Conservation (phyloP, 2,329 filamentous ascomycete genomes). For the Colletotrichum cuscutae region DNA sequence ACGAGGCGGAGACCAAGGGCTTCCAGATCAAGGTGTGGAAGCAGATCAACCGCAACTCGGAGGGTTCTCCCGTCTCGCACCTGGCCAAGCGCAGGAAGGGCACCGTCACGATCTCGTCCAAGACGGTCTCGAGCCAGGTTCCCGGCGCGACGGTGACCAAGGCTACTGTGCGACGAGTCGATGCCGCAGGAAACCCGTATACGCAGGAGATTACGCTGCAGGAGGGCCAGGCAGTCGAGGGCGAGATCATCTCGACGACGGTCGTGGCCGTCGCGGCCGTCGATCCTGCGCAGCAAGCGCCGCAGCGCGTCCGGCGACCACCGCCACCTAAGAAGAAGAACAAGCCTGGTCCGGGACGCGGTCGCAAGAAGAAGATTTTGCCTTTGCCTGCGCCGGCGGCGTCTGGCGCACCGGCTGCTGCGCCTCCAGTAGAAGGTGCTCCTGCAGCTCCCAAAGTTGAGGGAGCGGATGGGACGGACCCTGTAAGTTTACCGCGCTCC, state of each 20-base stretch:
- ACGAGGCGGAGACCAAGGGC: constrained; percentile 64
- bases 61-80: constrained; percentile 62
- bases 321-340: constrained; percentile 84
- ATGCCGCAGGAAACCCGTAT: constrained; percentile 83
- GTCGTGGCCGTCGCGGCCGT: constrained; percentile 66
- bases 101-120: constrained; percentile 66
- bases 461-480: constrained; percentile 24
- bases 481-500: constrained; percentile 16
- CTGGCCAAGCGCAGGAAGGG: constrained; percentile 72
- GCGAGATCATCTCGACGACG: constrained; percentile 77
- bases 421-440: constrained; percentile 44
- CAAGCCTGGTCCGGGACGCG: constrained; percentile 79
- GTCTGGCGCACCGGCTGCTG: constrained; percentile 48
- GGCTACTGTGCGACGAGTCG: constrained; percentile 81
- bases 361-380: constrained; percentile 80
- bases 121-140: constrained; percentile 56
- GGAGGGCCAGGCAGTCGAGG: constrained; percentile 82
- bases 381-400: constrained; percentile 49
- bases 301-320: constrained; percentile 68
- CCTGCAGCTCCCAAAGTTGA: constrained; percentile 32
- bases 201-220: constrained; percentile 86
- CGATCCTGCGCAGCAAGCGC: constrained; percentile 54
- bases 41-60: constrained; percentile 68
- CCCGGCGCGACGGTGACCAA: constrained; percentile 72
- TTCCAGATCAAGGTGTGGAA: constrained; percentile 71